Evolutionary conservation across 768 basidiomycete species (phyloP).

Genomic region (Scleroderma bovista): DNA sequence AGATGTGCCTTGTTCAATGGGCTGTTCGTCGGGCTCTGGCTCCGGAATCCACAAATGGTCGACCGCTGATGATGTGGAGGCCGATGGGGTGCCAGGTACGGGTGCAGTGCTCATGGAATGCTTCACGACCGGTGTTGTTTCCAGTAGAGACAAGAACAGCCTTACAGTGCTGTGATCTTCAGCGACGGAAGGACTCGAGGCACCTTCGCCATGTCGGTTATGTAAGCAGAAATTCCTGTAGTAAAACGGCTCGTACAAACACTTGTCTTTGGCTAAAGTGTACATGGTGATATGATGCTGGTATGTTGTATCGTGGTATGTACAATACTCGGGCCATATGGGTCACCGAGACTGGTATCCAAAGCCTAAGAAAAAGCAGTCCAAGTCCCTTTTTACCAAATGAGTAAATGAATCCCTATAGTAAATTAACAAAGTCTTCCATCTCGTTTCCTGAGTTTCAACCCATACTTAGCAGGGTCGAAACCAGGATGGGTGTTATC

Average conservation of each 20-base stretch:
- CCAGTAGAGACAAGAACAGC: too few relatives aligned
- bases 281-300: not conserved
- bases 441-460: not conserved
- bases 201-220: too few relatives aligned
- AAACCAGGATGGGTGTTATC: not conserved
- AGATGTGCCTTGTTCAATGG: conserved; percentile 14
- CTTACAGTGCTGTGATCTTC: too few relatives aligned
- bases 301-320: not conserved
- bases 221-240: too few relatives aligned
- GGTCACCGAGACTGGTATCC: not conserved
- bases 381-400: too few relatives aligned
- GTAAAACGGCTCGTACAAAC: too few relatives aligned
- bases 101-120: not conserved
- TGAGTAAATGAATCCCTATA: too few relatives aligned
- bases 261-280: not conserved
- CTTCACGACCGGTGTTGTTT: not conserved
- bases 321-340: not conserved
- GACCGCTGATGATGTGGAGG: not conserved
- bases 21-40: conserved; percentile 14
- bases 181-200: too few relatives aligned
- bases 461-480: not conserved
- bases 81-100: not conserved
- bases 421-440: not conserved
- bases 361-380: too few relatives aligned
- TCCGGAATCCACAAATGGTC: conserved; percentile 29